Evolutionary conservation across 1,284 basidiomycete species (phyloP).

Genomic region (Moniliella sp.): DNA sequence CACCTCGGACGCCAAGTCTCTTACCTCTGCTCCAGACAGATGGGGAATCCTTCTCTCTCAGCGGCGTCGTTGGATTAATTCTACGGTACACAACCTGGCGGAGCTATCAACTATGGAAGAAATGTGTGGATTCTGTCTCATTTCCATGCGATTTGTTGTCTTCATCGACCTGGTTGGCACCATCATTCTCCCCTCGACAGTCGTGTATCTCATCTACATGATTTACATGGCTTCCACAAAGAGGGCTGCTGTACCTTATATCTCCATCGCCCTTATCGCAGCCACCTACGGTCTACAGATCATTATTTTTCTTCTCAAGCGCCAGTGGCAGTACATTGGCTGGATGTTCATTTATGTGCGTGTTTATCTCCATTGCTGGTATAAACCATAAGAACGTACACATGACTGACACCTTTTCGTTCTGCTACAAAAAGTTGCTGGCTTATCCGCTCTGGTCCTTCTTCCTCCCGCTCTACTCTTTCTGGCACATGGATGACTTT

Average conservation of each 20-base stretch:
- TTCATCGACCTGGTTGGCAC: constrained; percentile 82
- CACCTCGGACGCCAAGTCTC: constrained; percentile 60
- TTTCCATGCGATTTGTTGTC: constrained; percentile 94
- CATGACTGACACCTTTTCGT: no score
- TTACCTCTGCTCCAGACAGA: constrained; percentile 45
- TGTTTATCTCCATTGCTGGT: no score
- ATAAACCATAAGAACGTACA: no score
- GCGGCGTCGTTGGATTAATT: constrained; percentile 85
- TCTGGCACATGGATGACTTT: constrained; percentile 99
- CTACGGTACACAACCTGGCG: constrained; percentile 81
- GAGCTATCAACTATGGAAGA: constrained; percentile 74
- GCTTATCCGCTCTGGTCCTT: constrained; percentile 67
- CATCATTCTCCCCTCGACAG: constrained; percentile 74
- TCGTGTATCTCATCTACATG: constrained; percentile 72
- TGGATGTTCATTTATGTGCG: constrained; percentile 86
- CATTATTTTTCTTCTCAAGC: constrained; percentile 79
- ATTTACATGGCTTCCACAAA: constrained; percentile 56
- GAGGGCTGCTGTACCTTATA: constrained; percentile 52
- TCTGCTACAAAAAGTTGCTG: constrained; percentile 10
- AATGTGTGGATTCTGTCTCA: constrained; percentile 72
- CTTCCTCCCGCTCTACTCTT: constrained; percentile 90
- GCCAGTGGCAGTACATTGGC: constrained; percentile 91
- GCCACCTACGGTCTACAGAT: constrained; percentile 44
- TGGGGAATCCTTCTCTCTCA: constrained; percentile 30
- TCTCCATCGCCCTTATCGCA: constrained; percentile 74